These are phyloP conservation scores for Tricholomella constricta DNA, from an alignment of 768 basidiomycete genomes.

Conservation along the genomic window DNA sequence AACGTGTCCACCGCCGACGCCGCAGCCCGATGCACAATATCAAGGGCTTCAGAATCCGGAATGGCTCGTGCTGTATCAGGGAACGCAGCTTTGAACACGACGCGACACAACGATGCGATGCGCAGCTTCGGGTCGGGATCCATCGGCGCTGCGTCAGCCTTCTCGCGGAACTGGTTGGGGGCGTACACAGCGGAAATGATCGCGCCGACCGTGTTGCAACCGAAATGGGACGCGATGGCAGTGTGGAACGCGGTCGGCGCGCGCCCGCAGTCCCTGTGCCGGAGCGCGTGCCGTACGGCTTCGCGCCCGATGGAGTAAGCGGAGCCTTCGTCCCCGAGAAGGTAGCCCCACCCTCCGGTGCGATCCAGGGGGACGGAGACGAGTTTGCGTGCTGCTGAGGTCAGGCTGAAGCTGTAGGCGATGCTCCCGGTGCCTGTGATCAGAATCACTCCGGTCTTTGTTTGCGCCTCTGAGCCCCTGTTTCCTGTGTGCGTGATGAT, in stretches of 20 bases:
- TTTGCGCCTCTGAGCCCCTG: not conserved
- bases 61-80: slow-evolving; percentile 4
- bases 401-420: slow-evolving; percentile 21
- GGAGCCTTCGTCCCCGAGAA: slow-evolving; percentile 29
- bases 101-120: slow-evolving; percentile 22
- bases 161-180: slow-evolving; percentile 15
- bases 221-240: slow-evolving; percentile 20
- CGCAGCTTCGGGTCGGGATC: slow-evolving; percentile 27
- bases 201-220: slow-evolving; percentile 18
- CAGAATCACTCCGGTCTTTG: slow-evolving; percentile 23
- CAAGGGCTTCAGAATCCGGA: slow-evolving; percentile 20
- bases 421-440: slow-evolving; percentile 28
- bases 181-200: slow-evolving; percentile 26
- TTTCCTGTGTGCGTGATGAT: slow-evolving; percentile 12
- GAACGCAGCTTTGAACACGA: slow-evolving; percentile 23
- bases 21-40: slow-evolving; percentile 21
- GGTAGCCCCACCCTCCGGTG: slow-evolving; percentile 28
- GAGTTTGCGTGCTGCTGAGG: slow-evolving; percentile 11
- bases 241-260: slow-evolving; percentile 20
- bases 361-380: slow-evolving; percentile 18
- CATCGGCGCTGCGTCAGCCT: not conserved
- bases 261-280: slow-evolving; percentile 18
- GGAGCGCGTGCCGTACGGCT: slow-evolving; percentile 22
- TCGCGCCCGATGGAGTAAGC: slow-evolving; percentile 26
- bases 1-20: slow-evolving; percentile 16